A percentile compares a stretch with the other conserved stretches of the same genome.
Conservation (phyloP, 2,329 filamentous ascomycete genomes). For the Mollisiaceae sp. region DNA sequence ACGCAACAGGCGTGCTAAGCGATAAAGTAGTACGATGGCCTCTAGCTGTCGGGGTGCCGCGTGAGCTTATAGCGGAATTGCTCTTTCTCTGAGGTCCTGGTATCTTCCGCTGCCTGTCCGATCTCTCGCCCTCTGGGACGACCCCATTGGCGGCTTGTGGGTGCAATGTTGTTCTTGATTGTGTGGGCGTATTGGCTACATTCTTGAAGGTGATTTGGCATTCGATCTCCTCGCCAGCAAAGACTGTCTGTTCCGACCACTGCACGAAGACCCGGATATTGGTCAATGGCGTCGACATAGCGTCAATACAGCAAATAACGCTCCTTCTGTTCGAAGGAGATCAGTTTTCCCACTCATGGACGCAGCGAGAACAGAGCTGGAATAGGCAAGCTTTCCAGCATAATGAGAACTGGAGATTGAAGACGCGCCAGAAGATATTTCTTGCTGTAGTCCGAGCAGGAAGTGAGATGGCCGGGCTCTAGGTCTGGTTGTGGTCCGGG, state of each 20-base stretch:
- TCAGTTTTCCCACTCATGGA: constrained; percentile 41
- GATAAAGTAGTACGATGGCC: constrained; percentile 74
- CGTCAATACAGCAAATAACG: constrained; percentile 25
- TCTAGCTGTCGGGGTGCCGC: constrained; percentile 48
- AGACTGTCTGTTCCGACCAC: constrained; percentile 93
- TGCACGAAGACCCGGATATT: constrained; percentile 95
- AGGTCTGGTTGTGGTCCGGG: not conserved
- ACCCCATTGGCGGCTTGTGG: constrained; percentile 35
- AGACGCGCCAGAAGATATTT: constrained; percentile 9
- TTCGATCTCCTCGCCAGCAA: constrained; percentile 93
- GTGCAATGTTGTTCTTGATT: constrained; percentile 35
- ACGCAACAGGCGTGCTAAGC: constrained; percentile 56
- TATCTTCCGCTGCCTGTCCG: constrained; percentile 40
- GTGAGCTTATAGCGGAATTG: constrained; percentile 53
- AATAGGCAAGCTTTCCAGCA: constrained; percentile 27
- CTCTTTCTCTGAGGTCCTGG: constrained; percentile 45
- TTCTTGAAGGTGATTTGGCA: constrained; percentile 98
- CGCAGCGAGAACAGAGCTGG: constrained; percentile 29
- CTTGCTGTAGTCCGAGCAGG: constrained; percentile 1
- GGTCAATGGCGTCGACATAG: constrained; percentile 53
- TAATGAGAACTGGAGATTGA: constrained; percentile 29
- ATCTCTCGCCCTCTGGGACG: constrained; percentile 35
- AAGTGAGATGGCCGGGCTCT: not conserved
- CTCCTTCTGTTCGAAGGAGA: constrained; percentile 42
- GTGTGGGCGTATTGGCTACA: constrained; percentile 48